Conservation (phyloP, 2,329 filamentous ascomycete species). For the Diaporthe sp. region DNA sequence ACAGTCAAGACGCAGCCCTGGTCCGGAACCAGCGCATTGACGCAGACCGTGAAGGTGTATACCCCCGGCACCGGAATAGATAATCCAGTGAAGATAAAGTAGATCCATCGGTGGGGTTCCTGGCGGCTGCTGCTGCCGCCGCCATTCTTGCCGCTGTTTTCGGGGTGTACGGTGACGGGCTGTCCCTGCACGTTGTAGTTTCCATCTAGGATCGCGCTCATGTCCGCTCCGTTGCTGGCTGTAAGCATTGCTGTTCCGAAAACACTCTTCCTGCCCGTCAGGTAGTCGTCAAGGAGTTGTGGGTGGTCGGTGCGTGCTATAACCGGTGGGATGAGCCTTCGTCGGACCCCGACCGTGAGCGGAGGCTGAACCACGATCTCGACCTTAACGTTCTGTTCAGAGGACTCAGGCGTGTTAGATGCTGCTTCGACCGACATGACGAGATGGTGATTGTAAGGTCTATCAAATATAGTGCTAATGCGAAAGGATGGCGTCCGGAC, state of each 20-base stretch:
- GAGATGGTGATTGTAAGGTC: not conserved
- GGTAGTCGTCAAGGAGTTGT: conserved; percentile 4
- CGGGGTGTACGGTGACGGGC: not conserved
- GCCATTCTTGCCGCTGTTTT: not conserved
- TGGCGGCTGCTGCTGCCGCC: conserved; percentile 33
- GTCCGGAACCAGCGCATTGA: not conserved
- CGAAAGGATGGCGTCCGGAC: not conserved
- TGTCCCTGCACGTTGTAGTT: conserved; percentile 16
- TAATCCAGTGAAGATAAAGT: conserved; percentile 34
- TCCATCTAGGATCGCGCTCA: not conserved
- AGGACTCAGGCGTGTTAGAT: not conserved
- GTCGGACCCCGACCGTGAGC: not conserved
- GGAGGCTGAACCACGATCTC: conserved; percentile 39
- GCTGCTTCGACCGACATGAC: not conserved
- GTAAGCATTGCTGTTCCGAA: conserved; percentile 30
- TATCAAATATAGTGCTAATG: not conserved
- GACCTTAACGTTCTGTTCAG: not conserved
- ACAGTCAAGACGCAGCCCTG: not conserved
- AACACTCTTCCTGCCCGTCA: not conserved
- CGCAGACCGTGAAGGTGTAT: conserved; percentile 10
- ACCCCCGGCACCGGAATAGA: not conserved
- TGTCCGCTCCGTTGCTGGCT: conserved; percentile 10
- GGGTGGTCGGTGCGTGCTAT: conserved; percentile 34
- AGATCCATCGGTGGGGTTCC: conserved; percentile 27
- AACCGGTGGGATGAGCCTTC: conserved; percentile 33